Conservation (phyloP, 495 filamentous ascomycete genomes). For the Aspergillus coremiiformis region DNA sequence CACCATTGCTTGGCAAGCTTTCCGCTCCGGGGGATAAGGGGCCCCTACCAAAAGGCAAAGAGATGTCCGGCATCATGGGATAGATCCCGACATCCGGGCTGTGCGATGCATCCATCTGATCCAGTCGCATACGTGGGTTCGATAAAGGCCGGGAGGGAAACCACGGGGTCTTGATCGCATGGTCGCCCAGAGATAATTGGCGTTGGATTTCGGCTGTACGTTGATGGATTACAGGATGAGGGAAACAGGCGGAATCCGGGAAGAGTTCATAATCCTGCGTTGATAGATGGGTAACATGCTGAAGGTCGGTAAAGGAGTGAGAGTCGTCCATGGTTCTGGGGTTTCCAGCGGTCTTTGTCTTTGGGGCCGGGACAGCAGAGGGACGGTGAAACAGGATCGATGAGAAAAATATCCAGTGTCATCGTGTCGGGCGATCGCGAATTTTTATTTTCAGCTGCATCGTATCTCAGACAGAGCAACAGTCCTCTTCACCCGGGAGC, state of each 20-base stretch:
- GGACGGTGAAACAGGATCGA: not conserved
- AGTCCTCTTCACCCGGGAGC: not conserved
- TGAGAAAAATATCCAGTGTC: not conserved
- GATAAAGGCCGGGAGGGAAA: not conserved
- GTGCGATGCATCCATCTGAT: not conserved
- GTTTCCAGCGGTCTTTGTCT: not conserved
- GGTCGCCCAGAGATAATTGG: not conserved
- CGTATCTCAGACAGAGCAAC: too few species aligned
- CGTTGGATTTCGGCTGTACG: not conserved
- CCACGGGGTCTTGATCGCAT: not conserved
- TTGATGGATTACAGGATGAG: conserved; percentile 8
- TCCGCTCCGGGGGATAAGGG: conserved; percentile 18
- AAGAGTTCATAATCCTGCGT: conserved; percentile 7
- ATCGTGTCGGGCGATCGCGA: not conserved
- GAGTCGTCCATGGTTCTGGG: conserved; percentile 19
- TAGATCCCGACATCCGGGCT: not conserved
- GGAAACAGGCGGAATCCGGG: not conserved
- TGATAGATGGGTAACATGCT: conserved; percentile 4
- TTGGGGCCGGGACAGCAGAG: not conserved
- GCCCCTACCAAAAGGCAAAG: conserved; percentile 16
- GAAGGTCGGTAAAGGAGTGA: conserved; percentile 11
- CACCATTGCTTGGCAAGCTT: conserved; percentile 14
- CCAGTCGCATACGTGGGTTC: not conserved
- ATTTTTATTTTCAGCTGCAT: not conserved
- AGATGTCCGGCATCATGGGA: conserved; percentile 7